Base-by-base conservation (phyloP, 306 rosid species). In the Castanea sativa region DNA sequence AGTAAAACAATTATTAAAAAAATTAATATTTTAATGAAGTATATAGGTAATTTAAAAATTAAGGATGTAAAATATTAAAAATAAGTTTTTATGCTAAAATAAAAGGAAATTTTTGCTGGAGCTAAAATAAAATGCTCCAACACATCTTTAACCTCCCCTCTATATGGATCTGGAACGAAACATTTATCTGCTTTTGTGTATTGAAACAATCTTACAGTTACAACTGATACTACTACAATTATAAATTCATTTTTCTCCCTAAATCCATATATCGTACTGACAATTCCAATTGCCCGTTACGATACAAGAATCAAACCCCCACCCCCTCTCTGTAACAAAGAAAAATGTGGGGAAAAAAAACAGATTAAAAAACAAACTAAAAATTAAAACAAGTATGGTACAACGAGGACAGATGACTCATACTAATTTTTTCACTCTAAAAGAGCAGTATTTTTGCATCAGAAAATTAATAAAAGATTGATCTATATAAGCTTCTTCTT, bases 401-500 rank as follows among this genome's bases (percentile, higher is more conserved):
- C 74, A 77, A 76, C 79, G 80, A 55, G 5, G 53, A 45, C 49
- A 60, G 12, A 23, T 41, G 71, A 73, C 58, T 71, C 65, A 41
- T 35, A 35, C 79, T 58, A 67, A 65, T 45, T 79, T 87, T 81
- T 74, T 49, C 67, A 69, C 75, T 74, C 70, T 57, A 18, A n/a
- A 56, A 73, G 68, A 79, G 32, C 73, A 53, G 41, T 55, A 63
- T 19, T 55, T 45, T 56, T 38, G 76, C 83, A 69, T 63, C 57
- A 73, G 60, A 74, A 84, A 77, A 55, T 55, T 65, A 63, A 2
- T 2, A 69, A 14, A 35, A 32, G 5, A 29, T 68, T 77, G 56
- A 51, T 80, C 82, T 89, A 91, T 82, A 91, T 91, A 83, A 91
- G 92, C 86, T 91, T 91, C 90, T 91, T 91, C 88, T 87, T 91